Percentiles rank a stretch among this genome's conserved stretches.
These are phyloP conservation scores for Phytophthora capsici DNA, from an alignment of 352 stramenopile genomes.

Conservation along the genomic window DNA sequence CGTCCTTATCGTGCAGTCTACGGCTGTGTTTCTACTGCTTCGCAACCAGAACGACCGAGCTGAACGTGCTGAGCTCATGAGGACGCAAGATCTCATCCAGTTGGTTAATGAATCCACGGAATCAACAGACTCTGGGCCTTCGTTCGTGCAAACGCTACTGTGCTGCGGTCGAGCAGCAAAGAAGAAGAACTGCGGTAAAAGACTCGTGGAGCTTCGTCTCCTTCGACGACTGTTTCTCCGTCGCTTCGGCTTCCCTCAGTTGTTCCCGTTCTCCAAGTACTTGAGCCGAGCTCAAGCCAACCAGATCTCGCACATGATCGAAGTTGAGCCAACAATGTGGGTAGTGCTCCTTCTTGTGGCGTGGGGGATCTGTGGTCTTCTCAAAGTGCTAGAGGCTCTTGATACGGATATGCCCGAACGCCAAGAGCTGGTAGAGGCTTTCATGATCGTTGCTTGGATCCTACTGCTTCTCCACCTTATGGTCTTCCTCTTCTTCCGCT, in stretches of 20 bases:
- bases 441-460: constrained; percentile 43
- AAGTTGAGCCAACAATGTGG: constrained; percentile 72
- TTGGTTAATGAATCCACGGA: constrained; percentile 2
- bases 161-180: constrained; percentile 20
- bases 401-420: constrained; percentile 27
- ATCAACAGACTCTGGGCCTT: neutral
- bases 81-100: constrained; percentile 36
- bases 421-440: constrained; percentile 38
- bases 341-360: constrained; percentile 52
- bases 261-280: constrained; percentile 79
- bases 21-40: constrained; percentile 46
- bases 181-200: constrained; percentile 18
- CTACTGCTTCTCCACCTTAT: constrained; percentile 42
- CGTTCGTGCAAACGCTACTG: constrained; percentile 13
- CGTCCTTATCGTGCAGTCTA: constrained; percentile 52
- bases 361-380: constrained; percentile 41
- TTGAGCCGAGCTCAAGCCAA: constrained; percentile 70
- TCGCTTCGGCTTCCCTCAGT: constrained; percentile 46
- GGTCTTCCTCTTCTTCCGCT: constrained; percentile 52
- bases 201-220: constrained; percentile 39
- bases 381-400: constrained; percentile 21
- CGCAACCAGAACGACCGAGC: constrained; percentile 44
- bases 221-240: constrained; percentile 53
- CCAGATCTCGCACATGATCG: constrained; percentile 80
- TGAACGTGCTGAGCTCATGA: constrained; percentile 50